A percentile compares a stretch with the other conserved stretches of the same genome.
These are phyloP conservation scores for Cyberlindnera japonica DNA, from an alignment of 805 yeast genomes.

Conservation along the genomic window DNA sequence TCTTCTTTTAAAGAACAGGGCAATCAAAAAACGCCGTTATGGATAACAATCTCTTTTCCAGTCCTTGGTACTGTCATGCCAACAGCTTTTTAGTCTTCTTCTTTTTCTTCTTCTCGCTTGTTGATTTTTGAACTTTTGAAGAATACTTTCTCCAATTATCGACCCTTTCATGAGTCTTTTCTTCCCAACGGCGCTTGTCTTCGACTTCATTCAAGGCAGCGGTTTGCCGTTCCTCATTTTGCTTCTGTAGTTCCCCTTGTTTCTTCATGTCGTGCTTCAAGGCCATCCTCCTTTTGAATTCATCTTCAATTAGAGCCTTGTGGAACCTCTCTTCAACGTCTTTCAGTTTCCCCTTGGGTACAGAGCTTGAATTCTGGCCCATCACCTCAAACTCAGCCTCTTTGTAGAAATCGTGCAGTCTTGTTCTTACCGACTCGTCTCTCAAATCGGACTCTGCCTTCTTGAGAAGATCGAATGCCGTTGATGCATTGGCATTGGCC, in stretches of 20 bases:
- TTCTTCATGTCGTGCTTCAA: not conserved
- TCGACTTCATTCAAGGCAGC: not conserved
- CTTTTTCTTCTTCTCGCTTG: not conserved
- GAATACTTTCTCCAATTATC: not conserved
- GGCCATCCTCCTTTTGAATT: not conserved
- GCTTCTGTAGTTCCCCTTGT: not conserved
- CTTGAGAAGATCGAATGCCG: slow-evolving; percentile 58
- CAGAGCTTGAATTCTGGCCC: not conserved
- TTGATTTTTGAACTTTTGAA: not conserved
- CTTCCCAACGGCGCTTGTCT: not conserved
- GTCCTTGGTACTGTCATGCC: not conserved
- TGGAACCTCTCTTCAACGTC: not conserved
- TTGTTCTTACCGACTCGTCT: not conserved
- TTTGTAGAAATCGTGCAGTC: not conserved
- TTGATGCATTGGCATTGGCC: slow-evolving; percentile 51
- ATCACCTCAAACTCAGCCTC: not conserved
- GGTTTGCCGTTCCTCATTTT: not conserved
- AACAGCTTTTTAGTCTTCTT: not conserved
- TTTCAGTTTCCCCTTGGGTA: not conserved
- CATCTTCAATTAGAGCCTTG: not conserved
- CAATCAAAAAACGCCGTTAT: too few relatives aligned
- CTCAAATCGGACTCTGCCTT: slow-evolving; percentile 40
- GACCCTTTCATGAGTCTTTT: not conserved
- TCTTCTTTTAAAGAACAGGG: too few relatives aligned
- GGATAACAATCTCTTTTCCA: too few relatives aligned